Base-by-base conservation (phyloP, 139 green algal species). In the Marvania coccoides region DNA sequence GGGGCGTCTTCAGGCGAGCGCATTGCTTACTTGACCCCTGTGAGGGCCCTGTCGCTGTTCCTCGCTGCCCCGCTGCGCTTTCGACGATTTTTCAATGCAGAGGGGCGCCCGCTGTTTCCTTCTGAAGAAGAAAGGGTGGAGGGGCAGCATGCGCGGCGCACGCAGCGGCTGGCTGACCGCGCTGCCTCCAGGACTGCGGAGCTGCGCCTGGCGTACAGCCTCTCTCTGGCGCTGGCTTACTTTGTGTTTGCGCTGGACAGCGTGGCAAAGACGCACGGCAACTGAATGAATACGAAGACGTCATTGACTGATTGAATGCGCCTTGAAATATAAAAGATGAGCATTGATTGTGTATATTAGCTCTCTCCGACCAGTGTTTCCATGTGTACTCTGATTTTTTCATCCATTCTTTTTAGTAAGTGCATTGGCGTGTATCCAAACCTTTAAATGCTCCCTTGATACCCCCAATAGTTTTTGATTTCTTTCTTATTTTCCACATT, bases 11-110 rank as follows among this genome's bases (percentile, higher is more conserved):
- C n/a, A n/a, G 58, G 62, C 3, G 33, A 14, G 28, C 71, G 80
- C 66, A 81, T 86, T 38, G 73, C 70, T 39, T 95, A 84, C 78
- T 74, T 96, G 12, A 96, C 89, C 4, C 74, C 75, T 24, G 36
- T 61, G 1, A 67, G 77, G 3, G 87, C 81, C 0, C 26, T 89
- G 2, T 53, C 26, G n/a, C 70, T 74, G 19, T 69, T 95, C 31
- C 55, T 85, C 14, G 76, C 75, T 1, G 80, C 86, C 0, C 87
- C 84, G 30, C 40, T 76, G 12, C 74, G 69, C 39, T 29, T 26
- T 28, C 39, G 56, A 31, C 76, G 84, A 40, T 95, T 87, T 77
- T 95, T 95, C 67, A 84, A 95, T 42, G 55, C 36, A 0, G 42
- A 82, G 40, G 83, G 84, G 63, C 34, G 26, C 47, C 29, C 48